Percentiles rank a stretch among this genome's conserved stretches.
phyloP scores from a whole-genome alignment of 2,329 filamentous ascomycete genomes.

The Sporothrix brunneoviolacea region DNA sequence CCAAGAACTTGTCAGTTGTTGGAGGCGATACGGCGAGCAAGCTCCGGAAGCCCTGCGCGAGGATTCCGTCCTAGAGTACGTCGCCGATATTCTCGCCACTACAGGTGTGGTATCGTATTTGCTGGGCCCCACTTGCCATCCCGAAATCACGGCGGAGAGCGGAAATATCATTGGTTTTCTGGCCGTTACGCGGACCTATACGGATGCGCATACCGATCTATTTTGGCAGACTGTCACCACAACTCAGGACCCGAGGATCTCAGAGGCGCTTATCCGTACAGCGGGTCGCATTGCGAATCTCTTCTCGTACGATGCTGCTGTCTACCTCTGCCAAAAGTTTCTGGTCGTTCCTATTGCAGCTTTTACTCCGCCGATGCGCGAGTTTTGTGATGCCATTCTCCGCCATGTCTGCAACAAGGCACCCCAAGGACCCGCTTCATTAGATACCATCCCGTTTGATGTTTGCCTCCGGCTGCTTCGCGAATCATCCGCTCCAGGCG shows the following conservation, averaged over 20 bases:
- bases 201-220: constrained; percentile 62
- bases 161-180: constrained; percentile 83
- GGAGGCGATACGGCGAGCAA: constrained; percentile 48
- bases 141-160: constrained; percentile 76
- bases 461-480: constrained; percentile 61
- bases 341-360: constrained; percentile 54
- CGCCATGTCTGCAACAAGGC: constrained; percentile 39
- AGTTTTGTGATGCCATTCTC: constrained; percentile 54
- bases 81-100: constrained; percentile 62
- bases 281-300: constrained; percentile 40
- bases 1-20: constrained; percentile 59
- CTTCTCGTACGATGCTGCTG: constrained; percentile 41
- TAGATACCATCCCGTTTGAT: constrained; percentile 39
- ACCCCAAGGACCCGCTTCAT: background rate
- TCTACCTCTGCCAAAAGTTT: constrained; percentile 67
- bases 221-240: constrained; percentile 79
- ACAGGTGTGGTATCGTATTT: constrained; percentile 79
- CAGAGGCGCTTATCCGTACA: constrained; percentile 71
- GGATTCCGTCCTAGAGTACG: constrained; percentile 52
- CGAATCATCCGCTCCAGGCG: constrained; percentile 55
- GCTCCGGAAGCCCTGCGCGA: constrained; percentile 30
- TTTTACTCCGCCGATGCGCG: constrained; percentile 56
- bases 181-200: constrained; percentile 70
- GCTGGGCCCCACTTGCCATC: constrained; percentile 83
- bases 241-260: constrained; percentile 78